Percentiles rank a stretch among this genome's conserved stretches.
These are phyloP conservation scores for Colletotrichum tamarilloi DNA, from an alignment of 2,329 filamentous ascomycete genomes.

Conservation along the genomic window DNA sequence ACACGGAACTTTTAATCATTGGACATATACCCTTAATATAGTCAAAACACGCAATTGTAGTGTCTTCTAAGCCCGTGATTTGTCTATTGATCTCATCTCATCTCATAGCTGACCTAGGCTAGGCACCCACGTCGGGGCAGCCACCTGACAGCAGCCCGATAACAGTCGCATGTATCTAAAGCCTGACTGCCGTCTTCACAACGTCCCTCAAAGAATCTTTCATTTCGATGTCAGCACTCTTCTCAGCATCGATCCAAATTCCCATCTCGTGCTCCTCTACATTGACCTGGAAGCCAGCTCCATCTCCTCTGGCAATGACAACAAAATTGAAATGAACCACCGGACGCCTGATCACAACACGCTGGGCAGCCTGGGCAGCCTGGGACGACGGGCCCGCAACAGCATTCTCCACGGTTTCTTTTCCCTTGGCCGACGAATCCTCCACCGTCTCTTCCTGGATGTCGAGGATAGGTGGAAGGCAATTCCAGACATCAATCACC, in stretches of 20 bases:
- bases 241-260: neutral
- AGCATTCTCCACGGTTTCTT: neutral
- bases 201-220: neutral
- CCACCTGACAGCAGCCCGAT: neutral
- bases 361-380: too few relatives aligned
- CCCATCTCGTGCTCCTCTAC: neutral
- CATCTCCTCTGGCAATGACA: neutral
- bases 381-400: too few relatives aligned
- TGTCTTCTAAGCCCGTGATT: neutral
- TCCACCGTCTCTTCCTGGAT: neutral
- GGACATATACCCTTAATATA: slow-evolving; percentile 22
- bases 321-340: neutral
- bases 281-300: neutral
- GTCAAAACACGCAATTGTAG: neutral
- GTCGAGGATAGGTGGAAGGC: neutral
- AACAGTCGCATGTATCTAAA: neutral
- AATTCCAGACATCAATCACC: neutral
- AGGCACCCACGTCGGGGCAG: too few relatives aligned
- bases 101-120: too few relatives aligned
- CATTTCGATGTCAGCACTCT: neutral
- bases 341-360: neutral
- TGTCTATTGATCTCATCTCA: neutral
- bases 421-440: neutral
- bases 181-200: neutral
- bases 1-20: slow-evolving; percentile 22